Evolutionary conservation across 2,329 filamentous ascomycete species (phyloP), one percentile per base, ranked within the genome.

Genomic region (Dothideomycetes sp.): DNA sequence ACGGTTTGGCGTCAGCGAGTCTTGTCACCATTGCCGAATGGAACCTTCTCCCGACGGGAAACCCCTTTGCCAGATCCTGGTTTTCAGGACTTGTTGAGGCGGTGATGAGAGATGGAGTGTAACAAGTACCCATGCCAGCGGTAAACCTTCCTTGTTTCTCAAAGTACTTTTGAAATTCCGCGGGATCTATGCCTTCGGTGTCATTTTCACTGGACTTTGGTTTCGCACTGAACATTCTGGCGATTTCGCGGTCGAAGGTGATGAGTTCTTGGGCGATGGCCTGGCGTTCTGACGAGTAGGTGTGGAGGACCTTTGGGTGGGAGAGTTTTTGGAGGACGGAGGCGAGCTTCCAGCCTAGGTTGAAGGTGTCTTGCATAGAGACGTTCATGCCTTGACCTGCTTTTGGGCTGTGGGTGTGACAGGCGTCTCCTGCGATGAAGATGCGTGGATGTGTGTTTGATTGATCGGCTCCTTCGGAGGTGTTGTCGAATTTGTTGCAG

Each of bases 1-100:
- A 58, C 0, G 71, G 65, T 45, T 69, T 71, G 1, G 74, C 76
- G 49, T 82, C 77, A 32, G 70, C 73, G 43, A 73, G 70, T 4
- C 76, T 62, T 13, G 80, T 69, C 0, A 80, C 73, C 50, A 75
- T 74, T 0, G 72, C 67, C 43, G 66, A 78, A 0, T 67, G 68
- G 25, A 71, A 59, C 20, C 69, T 53, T 66, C 70, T 70, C 0
- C 69, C 69, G 3, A 71, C 64, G 1, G 51, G 50, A 10, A 63
- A 49, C 33, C 56, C 62, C 31, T 30, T 59, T 3, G 58, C 69
- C 29, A 59, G 50, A n/a, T 50, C 59, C 30, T 63, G 49, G 1
- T 47, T 54, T 23, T 63, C 62, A 1, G 47, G 49, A 8, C 51
- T 47, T n/a, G n/a, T n/a, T n/a, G n/a, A n/a, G 10, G 52, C 48